Evolutionary conservation across 2,329 filamentous ascomycete species (phyloP), one percentile per base, ranked within the genome.

Genomic region (Apiospora saccharicola): DNA sequence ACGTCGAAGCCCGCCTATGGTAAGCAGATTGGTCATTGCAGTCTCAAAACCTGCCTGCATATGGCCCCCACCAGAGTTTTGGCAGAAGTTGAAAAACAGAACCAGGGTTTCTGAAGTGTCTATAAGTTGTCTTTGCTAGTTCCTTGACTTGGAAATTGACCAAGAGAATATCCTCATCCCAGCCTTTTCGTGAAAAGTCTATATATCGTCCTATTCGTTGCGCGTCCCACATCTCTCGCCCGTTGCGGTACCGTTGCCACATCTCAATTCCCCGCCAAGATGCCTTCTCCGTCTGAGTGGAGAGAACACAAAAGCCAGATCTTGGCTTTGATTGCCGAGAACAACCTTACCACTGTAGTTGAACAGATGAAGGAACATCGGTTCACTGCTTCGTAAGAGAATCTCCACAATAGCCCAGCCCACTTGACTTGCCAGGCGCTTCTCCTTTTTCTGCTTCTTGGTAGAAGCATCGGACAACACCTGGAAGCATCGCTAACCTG

Each of bases 391-490:
- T 51, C 47, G 47, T 51, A 24, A 51, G 47, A 3, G 4, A 51
- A 22, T 3, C 7, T 19, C 22, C n/a, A 24, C 24, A 12, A 12
- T 2, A 1, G 5, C 4, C n/a, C 22, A 1, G 5, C 4, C n/a
- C 22, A 24, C 24, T 51, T 24, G n/a, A 24, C 22, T 2, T 51
- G 47, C 3, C 47, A 24, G 13, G 6, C 47, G 3, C n/a, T 4
- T 51, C 47, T 5, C 6, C 8, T 49, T 8, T 49, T 8, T 24
- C 47, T 24, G 3, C 22, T 8, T 22, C 22, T 24, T 49, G 3
- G 4, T 10, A 49, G 22, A n/a, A 10, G 22, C 22, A 49, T 8
- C 16, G 8, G 12, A 7, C 47, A 4, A 49, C 47, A 10, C 3
- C 47, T 24, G 12, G 6, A 49, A 24, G 16, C 47, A 19, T 4